phyloP scores from a whole-genome alignment of 768 basidiomycete genomes.

The Auriculariales sp. region DNA sequence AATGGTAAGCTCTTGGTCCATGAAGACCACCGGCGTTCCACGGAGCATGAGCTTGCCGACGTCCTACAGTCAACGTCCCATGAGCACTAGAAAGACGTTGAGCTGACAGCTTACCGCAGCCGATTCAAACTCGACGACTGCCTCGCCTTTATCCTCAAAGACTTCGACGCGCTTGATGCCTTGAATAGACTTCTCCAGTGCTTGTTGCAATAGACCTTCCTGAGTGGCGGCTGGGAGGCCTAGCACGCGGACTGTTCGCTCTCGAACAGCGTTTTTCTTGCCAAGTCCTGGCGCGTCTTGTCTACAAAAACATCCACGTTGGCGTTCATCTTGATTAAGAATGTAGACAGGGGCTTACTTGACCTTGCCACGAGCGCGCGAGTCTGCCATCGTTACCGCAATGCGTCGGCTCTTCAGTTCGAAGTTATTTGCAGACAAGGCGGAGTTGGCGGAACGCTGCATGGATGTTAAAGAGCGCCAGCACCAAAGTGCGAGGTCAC shows the following conservation, averaged over 20 bases:
- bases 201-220: slow-evolving; percentile 86
- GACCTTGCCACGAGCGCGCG: slow-evolving; percentile 40
- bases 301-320: slow-evolving; percentile 16
- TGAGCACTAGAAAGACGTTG: not conserved
- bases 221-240: slow-evolving; percentile 66
- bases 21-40: slow-evolving; percentile 57
- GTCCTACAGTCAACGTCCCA: slow-evolving; percentile 35
- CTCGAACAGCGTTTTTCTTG: slow-evolving; percentile 35
- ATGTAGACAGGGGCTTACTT: slow-evolving; percentile 23
- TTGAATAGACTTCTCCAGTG: slow-evolving; percentile 56
- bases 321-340: not conserved
- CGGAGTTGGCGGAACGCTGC: slow-evolving; percentile 55
- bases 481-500: no score
- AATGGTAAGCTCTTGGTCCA: slow-evolving; percentile 43
- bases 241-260: slow-evolving; percentile 64
- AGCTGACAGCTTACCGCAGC: slow-evolving; percentile 19
- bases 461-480: slow-evolving; percentile 1
- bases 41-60: slow-evolving; percentile 65
- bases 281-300: slow-evolving; percentile 33
- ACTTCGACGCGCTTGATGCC: slow-evolving; percentile 62
- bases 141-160: slow-evolving; percentile 36
- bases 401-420: slow-evolving; percentile 86
- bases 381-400: slow-evolving; percentile 74
- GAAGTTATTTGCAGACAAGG: slow-evolving; percentile 68
- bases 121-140: slow-evolving; percentile 22